Evolutionary conservation across 2,329 filamentous ascomycete species (phyloP).

Genomic region (Diaporthe sp.): DNA sequence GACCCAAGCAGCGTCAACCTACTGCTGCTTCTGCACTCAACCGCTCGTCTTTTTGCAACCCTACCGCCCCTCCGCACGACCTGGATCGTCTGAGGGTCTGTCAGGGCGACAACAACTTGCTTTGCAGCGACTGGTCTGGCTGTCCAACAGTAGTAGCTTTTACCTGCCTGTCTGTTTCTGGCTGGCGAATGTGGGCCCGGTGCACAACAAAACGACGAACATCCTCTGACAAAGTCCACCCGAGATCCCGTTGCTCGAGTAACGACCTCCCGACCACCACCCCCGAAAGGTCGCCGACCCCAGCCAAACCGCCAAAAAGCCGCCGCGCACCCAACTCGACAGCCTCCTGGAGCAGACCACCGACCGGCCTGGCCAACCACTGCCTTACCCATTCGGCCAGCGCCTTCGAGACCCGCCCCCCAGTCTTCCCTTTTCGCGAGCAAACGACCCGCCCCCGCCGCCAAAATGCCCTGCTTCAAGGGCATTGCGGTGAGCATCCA

Average conservation of each 20-base stretch:
- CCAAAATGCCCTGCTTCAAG: conserved; percentile 93
- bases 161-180: neutral
- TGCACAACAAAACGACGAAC: conserved; percentile 2
- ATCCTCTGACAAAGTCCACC: conserved; percentile 7
- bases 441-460: conserved; percentile 4
- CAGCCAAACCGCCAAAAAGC: neutral
- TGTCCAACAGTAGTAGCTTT: neutral
- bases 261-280: neutral
- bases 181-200: neutral
- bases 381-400: neutral
- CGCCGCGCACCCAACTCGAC: neutral
- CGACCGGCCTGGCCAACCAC: neutral
- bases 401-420: neutral
- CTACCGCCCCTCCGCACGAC: conserved; percentile 10
- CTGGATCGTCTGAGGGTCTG: neutral
- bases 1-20: conserved; percentile 2
- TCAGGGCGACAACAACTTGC: neutral
- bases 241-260: conserved; percentile 18
- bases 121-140: neutral
- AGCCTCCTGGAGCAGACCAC: neutral
- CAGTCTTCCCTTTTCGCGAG: neutral
- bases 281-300: neutral
- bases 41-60: neutral
- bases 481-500: conserved; percentile 99
- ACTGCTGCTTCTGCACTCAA: neutral